Evolutionary conservation across 2,329 filamentous ascomycete species (phyloP), one percentile per base, ranked within the genome.

Genomic region (Macrophomina pseudophaseolina): DNA sequence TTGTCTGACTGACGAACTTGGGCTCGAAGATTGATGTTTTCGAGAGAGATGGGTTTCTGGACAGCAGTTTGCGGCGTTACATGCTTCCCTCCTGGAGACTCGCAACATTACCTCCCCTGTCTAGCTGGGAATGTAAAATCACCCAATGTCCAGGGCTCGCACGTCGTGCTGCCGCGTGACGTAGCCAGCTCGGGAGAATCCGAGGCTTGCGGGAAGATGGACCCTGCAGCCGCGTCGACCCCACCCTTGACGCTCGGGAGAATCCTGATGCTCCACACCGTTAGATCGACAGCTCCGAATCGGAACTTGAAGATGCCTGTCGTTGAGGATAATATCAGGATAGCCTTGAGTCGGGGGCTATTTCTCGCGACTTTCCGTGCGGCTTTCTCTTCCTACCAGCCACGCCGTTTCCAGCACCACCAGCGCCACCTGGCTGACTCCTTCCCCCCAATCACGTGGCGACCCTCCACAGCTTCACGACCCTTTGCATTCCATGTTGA

Each of bases 211-310:
- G 48, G 48, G 48, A 51, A 51, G 48, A 51, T 28, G 48, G 48
- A 28, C 48, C 48, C 48, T 51, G 48, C 23, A 51, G 48, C 48
- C 48, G 48, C 14, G 28, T 14, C 48, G 30, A 51, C 48, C 48
- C 48, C 48, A 51, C 48, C 48, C 30, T 51, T 51, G 48, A 30
- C 30, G 48, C 48, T 51, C 48, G 48, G 48, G 48, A 51, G 48
- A 51, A 51, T 51, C 48, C 48, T 28, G 11, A 51, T 28, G 23
- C 48, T 51, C 48, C 48, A 51, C 48, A 18, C 8, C 48, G 48
- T 30, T 30, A 2, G 8, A 51, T 51, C 48, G 30, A 1, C 23
- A 51, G 28, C 6, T 49, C 46, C 28, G 28, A 14, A 28, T 51
- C 8, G 8, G 28, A 14, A 51, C 3, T 4, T 32, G 48, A 12